Conservation (phyloP, 495 filamentous ascomycete species). For the Xylaria nigripes region DNA sequence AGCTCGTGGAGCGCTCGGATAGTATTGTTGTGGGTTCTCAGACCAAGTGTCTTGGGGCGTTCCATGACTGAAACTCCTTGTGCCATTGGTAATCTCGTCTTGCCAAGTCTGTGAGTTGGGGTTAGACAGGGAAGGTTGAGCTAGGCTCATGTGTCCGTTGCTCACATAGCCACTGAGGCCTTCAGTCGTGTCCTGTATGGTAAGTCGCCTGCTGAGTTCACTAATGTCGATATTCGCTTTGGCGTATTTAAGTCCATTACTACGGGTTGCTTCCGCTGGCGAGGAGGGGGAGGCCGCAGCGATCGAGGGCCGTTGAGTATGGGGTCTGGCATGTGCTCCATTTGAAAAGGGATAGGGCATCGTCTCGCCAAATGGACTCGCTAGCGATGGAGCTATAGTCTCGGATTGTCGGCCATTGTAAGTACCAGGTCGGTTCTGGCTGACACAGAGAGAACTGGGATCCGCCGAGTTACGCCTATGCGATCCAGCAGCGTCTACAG, state of each 20-base stretch:
- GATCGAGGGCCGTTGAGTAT: conserved; percentile 18
- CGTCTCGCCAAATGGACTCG: conserved; percentile 12
- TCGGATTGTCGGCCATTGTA: conserved; percentile 16
- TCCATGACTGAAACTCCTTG: conserved; percentile 8
- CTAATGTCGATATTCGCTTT: conserved; percentile 11
- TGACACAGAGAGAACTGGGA: conserved; percentile 7
- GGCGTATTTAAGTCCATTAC: conserved; percentile 7
- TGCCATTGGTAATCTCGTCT: conserved; percentile 16
- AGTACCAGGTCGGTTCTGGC: conserved; percentile 12
- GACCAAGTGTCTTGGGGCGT: conserved; percentile 15
- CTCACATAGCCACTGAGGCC: conserved; percentile 3
- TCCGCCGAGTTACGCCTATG: conserved; percentile 23
- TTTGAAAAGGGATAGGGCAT: conserved; percentile 14
- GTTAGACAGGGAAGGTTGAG: conserved; percentile 29
- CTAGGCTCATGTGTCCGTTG: conserved; percentile 14
- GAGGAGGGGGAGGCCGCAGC: conserved; percentile 10
- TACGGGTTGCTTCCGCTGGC: conserved; percentile 11
- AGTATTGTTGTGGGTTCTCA: neutral
- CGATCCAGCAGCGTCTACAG: neutral
- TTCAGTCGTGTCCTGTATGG: conserved; percentile 12
- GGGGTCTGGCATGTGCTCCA: conserved; percentile 1
- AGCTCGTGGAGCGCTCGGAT: conserved; percentile 9
- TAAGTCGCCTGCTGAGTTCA: conserved; percentile 12
- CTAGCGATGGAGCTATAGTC: conserved; percentile 4
- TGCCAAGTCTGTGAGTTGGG: conserved; percentile 33